Percentiles rank a stretch among this genome's conserved stretches.
Conservation (phyloP, 2,329 filamentous ascomycete genomes). For the Dichotomopilus funicola region DNA sequence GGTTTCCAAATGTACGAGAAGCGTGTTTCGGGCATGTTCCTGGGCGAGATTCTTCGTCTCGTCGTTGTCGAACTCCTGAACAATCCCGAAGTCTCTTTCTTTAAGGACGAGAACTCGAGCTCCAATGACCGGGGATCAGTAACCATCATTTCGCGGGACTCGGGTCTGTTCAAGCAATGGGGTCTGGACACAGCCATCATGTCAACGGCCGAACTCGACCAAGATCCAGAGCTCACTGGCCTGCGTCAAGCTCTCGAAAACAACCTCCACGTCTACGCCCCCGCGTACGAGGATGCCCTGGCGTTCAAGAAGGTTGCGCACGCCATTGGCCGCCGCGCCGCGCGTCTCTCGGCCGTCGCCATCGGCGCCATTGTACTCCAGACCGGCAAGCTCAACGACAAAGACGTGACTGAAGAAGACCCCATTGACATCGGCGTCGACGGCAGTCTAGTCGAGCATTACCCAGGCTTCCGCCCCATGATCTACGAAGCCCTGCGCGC, state of each 20-base stretch:
- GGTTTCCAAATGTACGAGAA: conserved; percentile 99
- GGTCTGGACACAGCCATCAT: conserved; percentile 87
- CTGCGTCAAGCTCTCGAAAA: conserved; percentile 73
- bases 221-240: conserved; percentile 61
- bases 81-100: conserved; percentile 60
- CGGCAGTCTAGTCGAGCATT: conserved; percentile 90
- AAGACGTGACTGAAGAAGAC: conserved; percentile 51
- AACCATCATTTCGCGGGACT: conserved; percentile 59
- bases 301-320: conserved; percentile 78
- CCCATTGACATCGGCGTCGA: conserved; percentile 89
- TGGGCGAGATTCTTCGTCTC: conserved; percentile 85
- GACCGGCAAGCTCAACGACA: conserved; percentile 61
- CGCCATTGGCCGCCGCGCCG: conserved; percentile 82
- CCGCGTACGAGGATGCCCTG: conserved; percentile 76
- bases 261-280: conserved; percentile 65
- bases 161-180: conserved; percentile 71
- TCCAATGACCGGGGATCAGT: conserved; percentile 64
- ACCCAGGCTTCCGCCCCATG: conserved; percentile 84
- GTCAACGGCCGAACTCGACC: conserved; percentile 78
- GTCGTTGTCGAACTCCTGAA: conserved; percentile 67
- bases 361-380: conserved; percentile 79
- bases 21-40: conserved; percentile 94
- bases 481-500: conserved; percentile 74
- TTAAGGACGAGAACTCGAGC: conserved; percentile 68
- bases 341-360: conserved; percentile 79